Percentiles rank a stretch among this genome's conserved stretches.
Conservation (phyloP, 2,329 filamentous ascomycete species). For the Magnaporthiopsis incrustans region DNA sequence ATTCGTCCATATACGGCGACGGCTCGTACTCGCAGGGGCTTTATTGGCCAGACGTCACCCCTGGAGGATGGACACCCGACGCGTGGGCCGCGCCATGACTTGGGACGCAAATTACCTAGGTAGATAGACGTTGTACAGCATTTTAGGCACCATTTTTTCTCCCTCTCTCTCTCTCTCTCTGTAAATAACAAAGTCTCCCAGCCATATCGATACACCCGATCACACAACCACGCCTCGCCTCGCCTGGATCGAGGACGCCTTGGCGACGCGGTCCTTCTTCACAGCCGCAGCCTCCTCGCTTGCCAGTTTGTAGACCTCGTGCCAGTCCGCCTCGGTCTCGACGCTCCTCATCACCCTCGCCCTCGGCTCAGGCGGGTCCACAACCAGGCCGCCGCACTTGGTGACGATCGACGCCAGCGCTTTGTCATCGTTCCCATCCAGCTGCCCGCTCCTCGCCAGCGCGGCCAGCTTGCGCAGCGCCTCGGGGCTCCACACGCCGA, state of each 20-base stretch:
- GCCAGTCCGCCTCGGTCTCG: neutral
- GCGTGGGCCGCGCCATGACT: neutral
- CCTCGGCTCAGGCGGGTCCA: neutral
- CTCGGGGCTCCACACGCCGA: constrained; percentile 26
- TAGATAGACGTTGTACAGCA: too few relatives aligned
- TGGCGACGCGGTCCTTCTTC: neutral
- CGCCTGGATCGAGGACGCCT: neutral
- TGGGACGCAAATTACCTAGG: too few relatives aligned
- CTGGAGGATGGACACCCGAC: constrained; percentile 2
- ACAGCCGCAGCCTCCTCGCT: neutral
- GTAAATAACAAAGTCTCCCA: too few relatives aligned
- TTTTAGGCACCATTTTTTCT: too few relatives aligned
- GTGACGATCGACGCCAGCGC: neutral
- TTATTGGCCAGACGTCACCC: constrained; percentile 5
- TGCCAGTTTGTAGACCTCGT: neutral
- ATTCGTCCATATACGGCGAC: constrained; percentile 1
- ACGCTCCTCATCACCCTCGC: neutral
- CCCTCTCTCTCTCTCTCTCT: too few relatives aligned
- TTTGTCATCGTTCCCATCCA: neutral
- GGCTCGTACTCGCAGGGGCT: neutral
- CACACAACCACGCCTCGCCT: neutral
- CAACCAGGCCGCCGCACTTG: neutral
- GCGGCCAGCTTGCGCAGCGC: constrained; percentile 15
- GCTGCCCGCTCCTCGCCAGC: neutral
- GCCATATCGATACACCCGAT: neutral